These are phyloP conservation scores for Diaporthe sp. DNA, from an alignment of 2,329 filamentous ascomycete species.

Conservation along the genomic window DNA sequence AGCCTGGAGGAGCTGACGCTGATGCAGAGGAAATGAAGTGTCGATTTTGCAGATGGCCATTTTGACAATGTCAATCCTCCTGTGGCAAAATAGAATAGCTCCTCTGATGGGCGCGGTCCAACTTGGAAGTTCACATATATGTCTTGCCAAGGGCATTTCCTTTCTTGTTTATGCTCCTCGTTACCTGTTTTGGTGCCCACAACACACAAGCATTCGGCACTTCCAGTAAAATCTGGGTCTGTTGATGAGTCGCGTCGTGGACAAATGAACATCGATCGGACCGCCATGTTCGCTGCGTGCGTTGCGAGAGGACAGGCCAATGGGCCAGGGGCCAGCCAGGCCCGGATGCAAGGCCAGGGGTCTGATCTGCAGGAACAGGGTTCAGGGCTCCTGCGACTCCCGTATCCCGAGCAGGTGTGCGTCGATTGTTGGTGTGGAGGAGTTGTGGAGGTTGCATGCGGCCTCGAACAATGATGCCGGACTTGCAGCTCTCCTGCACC, in stretches of 20 bases:
- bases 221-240: constrained; percentile 12
- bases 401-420: constrained; percentile 35
- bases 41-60: neutral
- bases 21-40: constrained; percentile 14
- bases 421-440: constrained; percentile 30
- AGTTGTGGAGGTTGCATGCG: constrained; percentile 33
- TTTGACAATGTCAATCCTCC: neutral
- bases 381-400: constrained; percentile 27
- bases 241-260: constrained; percentile 13
- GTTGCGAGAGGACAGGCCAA: constrained; percentile 10
- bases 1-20: neutral
- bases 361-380: constrained; percentile 30
- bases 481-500: constrained; percentile 6
- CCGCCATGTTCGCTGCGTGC: constrained; percentile 20
- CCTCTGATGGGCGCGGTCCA: neutral
- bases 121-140: neutral
- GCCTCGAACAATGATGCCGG: constrained; percentile 16
- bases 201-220: constrained; percentile 33
- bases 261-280: constrained; percentile 15
- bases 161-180: constrained; percentile 16
- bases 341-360: constrained; percentile 28
- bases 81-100: neutral
- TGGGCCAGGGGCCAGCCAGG: neutral
- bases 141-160: neutral
- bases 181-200: constrained; percentile 25